Evolutionary conservation across 495 filamentous ascomycete genomes (phyloP).

Genomic region (Friedmanniomyces simplex): DNA sequence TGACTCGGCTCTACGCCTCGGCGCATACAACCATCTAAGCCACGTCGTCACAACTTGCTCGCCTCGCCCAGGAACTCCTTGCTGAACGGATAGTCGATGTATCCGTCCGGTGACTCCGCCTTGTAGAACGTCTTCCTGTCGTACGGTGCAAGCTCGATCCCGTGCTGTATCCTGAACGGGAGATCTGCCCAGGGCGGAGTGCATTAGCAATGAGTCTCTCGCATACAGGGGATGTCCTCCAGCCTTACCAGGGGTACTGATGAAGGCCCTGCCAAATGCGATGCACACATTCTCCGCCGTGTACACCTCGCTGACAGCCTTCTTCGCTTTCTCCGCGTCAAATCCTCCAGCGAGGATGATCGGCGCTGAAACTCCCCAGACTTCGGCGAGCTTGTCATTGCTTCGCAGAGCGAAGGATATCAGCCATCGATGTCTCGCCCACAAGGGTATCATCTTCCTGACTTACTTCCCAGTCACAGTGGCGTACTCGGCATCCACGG

Average conservation of each 20-base stretch:
- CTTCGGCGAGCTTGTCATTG: constrained; percentile 21
- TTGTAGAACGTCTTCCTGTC: constrained; percentile 51
- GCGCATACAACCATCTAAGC: too few relatives aligned
- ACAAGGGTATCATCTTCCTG: too few relatives aligned
- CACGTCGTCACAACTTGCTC: constrained; percentile 2
- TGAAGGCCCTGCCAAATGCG: constrained; percentile 54
- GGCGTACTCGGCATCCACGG: constrained; percentile 25
- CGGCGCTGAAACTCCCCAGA: constrained; percentile 6
- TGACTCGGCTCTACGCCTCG: too few relatives aligned
- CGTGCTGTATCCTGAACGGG: constrained; percentile 47
- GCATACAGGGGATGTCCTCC: too few relatives aligned
- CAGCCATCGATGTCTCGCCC: too few relatives aligned
- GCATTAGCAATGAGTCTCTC: too few relatives aligned
- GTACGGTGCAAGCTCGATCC: constrained; percentile 36
- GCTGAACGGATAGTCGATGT: constrained; percentile 55
- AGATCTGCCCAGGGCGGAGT: constrained; percentile 32
- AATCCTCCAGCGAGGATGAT: constrained; percentile 14
- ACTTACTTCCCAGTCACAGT: background rate
- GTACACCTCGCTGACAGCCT: constrained; percentile 6
- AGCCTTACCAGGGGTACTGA: constrained; percentile 47
- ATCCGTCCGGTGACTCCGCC: constrained; percentile 43
- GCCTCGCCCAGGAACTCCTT: constrained; percentile 33
- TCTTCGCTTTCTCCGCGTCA: constrained; percentile 1
- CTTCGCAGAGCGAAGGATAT: background rate
- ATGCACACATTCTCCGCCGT: constrained; percentile 32